A percentile compares a stretch with the other conserved stretches of the same genome.
Evolutionary conservation across 2,329 filamentous ascomycete species (phyloP).

Genomic region (Cercospora sesami): DNA sequence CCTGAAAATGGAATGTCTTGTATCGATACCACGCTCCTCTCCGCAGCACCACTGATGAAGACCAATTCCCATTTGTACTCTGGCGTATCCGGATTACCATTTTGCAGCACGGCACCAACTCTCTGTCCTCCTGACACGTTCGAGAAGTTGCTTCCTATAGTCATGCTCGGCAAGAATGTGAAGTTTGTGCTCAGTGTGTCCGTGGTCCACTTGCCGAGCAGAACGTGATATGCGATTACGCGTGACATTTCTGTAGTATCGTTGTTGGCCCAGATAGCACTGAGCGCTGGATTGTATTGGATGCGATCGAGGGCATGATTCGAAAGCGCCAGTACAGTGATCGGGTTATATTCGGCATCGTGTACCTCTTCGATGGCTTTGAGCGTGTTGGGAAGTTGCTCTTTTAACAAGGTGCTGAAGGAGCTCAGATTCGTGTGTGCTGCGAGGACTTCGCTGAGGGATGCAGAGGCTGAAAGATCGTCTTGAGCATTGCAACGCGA

Average conservation of each 20-base stretch:
- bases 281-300: slow-evolving; percentile 27
- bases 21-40: slow-evolving; percentile 41
- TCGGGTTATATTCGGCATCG: slow-evolving; percentile 35
- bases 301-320: slow-evolving; percentile 41
- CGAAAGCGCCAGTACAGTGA: slow-evolving; percentile 44
- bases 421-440: slow-evolving; percentile 21
- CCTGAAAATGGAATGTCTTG: slow-evolving; percentile 36
- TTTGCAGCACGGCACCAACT: slow-evolving; percentile 43
- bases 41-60: slow-evolving; percentile 46
- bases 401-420: slow-evolving; percentile 17
- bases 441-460: slow-evolving; percentile 21
- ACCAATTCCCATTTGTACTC: slow-evolving; percentile 36
- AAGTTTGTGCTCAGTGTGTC: slow-evolving; percentile 34
- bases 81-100: slow-evolving; percentile 9
- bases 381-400: slow-evolving; percentile 32
- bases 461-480: slow-evolving; percentile 7
- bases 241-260: slow-evolving; percentile 19
- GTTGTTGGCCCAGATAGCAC: slow-evolving; percentile 18
- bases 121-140: slow-evolving; percentile 55
- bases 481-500: neutral
- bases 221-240: slow-evolving; percentile 21
- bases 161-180: slow-evolving; percentile 48
- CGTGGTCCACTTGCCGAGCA: slow-evolving; percentile 21
- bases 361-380: slow-evolving; percentile 32
- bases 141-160: slow-evolving; percentile 47